Conservation (phyloP, 2,329 filamentous ascomycete species). For the Aspergillus fijiensis region DNA sequence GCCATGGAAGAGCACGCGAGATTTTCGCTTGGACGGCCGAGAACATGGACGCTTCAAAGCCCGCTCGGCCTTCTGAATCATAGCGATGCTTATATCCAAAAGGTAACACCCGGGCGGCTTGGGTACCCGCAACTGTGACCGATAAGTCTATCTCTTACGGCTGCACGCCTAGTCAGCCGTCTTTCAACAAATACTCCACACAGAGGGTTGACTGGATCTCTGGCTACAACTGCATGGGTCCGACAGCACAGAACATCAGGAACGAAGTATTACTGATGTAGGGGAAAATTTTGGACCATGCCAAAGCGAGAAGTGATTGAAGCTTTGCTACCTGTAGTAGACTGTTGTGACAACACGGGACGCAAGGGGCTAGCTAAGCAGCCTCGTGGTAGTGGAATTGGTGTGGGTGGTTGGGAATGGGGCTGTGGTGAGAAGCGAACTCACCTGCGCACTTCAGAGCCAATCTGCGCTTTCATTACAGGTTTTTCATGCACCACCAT, state of each 20-base stretch:
- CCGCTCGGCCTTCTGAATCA: too few relatives aligned
- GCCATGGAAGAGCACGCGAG: too few relatives aligned
- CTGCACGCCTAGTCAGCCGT: background rate
- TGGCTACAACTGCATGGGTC: background rate
- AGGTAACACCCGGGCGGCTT: background rate
- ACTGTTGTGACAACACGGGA: background rate
- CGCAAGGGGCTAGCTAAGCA: background rate
- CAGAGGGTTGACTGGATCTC: background rate
- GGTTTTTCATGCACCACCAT: too few relatives aligned
- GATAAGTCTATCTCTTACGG: background rate
- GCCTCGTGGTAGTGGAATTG: background rate
- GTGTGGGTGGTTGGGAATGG: background rate
- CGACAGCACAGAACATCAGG: background rate
- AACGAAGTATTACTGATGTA: background rate
- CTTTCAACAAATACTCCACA: too few relatives aligned
- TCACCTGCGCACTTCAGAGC: background rate
- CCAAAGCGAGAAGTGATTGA: background rate
- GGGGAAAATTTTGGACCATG: background rate
- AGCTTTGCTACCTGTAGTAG: background rate
- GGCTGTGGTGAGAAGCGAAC: background rate
- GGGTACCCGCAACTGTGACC: background rate
- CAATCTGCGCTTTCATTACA: background rate
- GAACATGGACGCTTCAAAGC: too few relatives aligned
- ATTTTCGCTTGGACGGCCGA: too few relatives aligned
- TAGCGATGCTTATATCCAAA: background rate